phyloP scores from a whole-genome alignment of 2,329 filamentous ascomycete species.

The Raffaelea ambrosiae region DNA sequence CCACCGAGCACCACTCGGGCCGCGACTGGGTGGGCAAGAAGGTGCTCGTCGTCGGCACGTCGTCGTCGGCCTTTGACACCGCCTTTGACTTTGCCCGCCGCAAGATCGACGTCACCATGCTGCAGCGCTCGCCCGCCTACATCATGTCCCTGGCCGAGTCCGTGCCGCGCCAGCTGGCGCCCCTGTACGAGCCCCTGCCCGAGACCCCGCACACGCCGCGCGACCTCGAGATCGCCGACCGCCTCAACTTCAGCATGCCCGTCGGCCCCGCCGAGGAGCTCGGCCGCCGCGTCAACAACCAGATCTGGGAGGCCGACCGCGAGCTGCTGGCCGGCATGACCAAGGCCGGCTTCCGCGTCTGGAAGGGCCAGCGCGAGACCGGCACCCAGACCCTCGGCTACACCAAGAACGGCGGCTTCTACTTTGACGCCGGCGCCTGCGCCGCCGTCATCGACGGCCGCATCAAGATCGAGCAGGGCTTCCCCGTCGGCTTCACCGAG shows the following conservation, averaged over 20 bases:
- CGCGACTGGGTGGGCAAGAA: background rate
- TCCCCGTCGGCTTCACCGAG: conserved; percentile 18
- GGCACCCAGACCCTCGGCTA: background rate
- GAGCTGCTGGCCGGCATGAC: background rate
- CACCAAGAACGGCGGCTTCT: conserved; percentile 1
- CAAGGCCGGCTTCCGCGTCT: background rate
- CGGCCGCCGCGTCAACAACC: background rate
- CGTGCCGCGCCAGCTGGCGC: background rate
- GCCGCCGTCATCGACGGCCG: background rate
- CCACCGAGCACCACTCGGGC: background rate
- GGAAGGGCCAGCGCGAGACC: background rate
- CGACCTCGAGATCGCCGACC: background rate
- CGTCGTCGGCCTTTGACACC: background rate
- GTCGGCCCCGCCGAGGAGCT: background rate
- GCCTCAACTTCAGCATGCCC: background rate
- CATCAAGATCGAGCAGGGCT: conserved; percentile 8
- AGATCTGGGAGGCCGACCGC: background rate
- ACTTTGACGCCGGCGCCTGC: background rate
- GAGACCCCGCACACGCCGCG: no score
- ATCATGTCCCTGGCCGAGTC: background rate
- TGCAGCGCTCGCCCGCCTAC: background rate
- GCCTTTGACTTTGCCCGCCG: background rate
- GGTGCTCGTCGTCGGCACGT: background rate
- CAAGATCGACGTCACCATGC: background rate
- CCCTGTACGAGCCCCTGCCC: background rate